A percentile compares a stretch with the other conserved stretches of the same genome.
phyloP scores from a whole-genome alignment of 495 filamentous ascomycete species.

The Xylaria curta region DNA sequence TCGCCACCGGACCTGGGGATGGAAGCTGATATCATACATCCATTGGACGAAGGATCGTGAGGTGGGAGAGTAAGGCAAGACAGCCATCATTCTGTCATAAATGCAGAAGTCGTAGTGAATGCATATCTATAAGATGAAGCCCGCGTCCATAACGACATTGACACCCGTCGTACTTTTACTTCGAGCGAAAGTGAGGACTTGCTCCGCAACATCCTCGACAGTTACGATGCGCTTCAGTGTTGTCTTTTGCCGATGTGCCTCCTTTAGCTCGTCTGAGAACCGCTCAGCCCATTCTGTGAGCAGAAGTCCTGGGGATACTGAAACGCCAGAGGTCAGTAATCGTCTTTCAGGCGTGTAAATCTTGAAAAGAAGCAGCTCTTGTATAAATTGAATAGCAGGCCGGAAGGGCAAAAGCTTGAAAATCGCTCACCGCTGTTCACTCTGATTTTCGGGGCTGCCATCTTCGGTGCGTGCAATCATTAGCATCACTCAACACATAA shows the following conservation, averaged over 20 bases:
- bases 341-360: not conserved
- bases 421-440: slow-evolving; percentile 49
- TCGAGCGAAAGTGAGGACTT: slow-evolving; percentile 51
- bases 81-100: not conserved
- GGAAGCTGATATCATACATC: slow-evolving; percentile 53
- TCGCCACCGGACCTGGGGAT: slow-evolving; percentile 52
- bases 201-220: slow-evolving; percentile 59
- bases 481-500: not conserved
- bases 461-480: slow-evolving; percentile 23
- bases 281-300: slow-evolving; percentile 56
- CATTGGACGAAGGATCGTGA: slow-evolving; percentile 57
- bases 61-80: slow-evolving; percentile 50
- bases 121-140: slow-evolving; percentile 38
- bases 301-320: slow-evolving; percentile 19
- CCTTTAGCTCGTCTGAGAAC: slow-evolving; percentile 54
- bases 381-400: not conserved
- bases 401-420: not conserved
- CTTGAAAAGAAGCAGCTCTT: too few relatives aligned
- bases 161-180: slow-evolving; percentile 50
- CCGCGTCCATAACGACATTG: slow-evolving; percentile 54
- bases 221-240: slow-evolving; percentile 59
- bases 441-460: slow-evolving; percentile 57
- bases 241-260: slow-evolving; percentile 49
- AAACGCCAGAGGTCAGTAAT: not conserved
- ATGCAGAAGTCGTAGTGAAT: not conserved